These are phyloP conservation scores for Orychophragmus violaceus DNA, from an alignment of 345 rosid genomes.

Conservation along the genomic window DNA sequence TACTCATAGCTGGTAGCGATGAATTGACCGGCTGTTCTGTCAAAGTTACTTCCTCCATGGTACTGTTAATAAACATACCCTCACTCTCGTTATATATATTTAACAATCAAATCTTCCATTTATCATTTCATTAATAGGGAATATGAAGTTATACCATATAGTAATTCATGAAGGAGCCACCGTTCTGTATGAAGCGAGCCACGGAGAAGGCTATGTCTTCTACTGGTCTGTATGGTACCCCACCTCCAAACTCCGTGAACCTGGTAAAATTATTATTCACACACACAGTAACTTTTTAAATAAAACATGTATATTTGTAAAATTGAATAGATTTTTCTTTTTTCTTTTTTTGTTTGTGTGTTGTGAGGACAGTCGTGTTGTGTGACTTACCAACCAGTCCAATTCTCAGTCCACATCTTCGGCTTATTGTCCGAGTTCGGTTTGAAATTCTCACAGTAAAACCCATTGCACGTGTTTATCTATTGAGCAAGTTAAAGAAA, in stretches of 20 bases:
- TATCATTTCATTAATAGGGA: not conserved
- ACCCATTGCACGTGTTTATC: constrained; percentile 89
- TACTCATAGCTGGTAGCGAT: constrained; percentile 95
- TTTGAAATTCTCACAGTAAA: constrained; percentile 65
- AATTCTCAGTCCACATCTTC: constrained; percentile 89
- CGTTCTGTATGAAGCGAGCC: constrained; percentile 71
- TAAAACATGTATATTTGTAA: too few species aligned
- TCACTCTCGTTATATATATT: not conserved
- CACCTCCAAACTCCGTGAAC: constrained; percentile 67
- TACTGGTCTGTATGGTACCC: constrained; percentile 66
- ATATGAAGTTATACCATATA: constrained; percentile 60
- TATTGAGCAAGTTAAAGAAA: not conserved
- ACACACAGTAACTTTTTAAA: not conserved
- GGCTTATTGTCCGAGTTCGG: constrained; percentile 65
- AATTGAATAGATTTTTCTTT: too few species aligned
- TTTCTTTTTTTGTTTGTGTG: too few species aligned
- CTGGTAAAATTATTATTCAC: constrained; percentile 26
- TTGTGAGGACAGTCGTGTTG: not conserved
- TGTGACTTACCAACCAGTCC: constrained; percentile 83
- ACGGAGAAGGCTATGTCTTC: constrained; percentile 86
- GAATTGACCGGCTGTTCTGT: constrained; percentile 76
- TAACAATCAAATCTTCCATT: not conserved
- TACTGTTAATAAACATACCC: constrained; percentile 41
- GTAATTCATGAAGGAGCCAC: constrained; percentile 75
- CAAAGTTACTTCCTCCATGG: constrained; percentile 97